These are phyloP conservation scores for Globisporangium viniferum DNA, from an alignment of 352 stramenopile genomes.

Conservation along the genomic window DNA sequence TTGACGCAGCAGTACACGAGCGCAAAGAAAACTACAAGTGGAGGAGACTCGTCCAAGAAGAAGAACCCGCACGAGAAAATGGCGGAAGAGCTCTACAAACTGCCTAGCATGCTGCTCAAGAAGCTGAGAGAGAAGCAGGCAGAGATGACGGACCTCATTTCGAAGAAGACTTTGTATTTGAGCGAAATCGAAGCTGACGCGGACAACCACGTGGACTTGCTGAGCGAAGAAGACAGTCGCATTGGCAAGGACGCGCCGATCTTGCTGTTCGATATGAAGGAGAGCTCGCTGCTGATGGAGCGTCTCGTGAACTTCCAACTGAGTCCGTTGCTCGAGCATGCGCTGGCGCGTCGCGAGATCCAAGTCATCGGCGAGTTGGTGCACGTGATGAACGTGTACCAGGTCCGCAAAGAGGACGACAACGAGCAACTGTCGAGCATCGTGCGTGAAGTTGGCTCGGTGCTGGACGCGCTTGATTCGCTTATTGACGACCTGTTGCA, in stretches of 20 bases:
- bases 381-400: constrained; percentile 54
- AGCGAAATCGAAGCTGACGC: constrained; percentile 60
- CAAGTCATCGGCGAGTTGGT: constrained; percentile 54
- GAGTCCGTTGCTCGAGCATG: constrained; percentile 69
- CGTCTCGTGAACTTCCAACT: constrained; percentile 77
- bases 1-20: constrained; percentile 53
- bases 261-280: constrained; percentile 79
- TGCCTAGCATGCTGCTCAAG: constrained; percentile 56
- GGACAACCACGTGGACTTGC: constrained; percentile 47
- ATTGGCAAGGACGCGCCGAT: constrained; percentile 77
- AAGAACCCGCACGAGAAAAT: constrained; percentile 37
- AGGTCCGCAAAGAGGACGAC: constrained; percentile 12
- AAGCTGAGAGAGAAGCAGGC: constrained; percentile 57
- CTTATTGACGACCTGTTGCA: constrained; percentile 54
- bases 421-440: neutral
- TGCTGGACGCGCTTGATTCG: constrained; percentile 43
- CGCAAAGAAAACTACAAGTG: constrained; percentile 16
- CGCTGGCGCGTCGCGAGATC: constrained; percentile 62
- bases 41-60: constrained; percentile 5
- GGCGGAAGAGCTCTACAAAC: constrained; percentile 63
- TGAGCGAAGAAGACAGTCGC: constrained; percentile 53
- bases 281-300: constrained; percentile 59
- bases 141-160: constrained; percentile 52
- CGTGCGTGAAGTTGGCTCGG: constrained; percentile 22
- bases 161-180: constrained; percentile 71